Base-by-base conservation (phyloP, 208 protist genomes). In the Naegleria gruberi region DNA sequence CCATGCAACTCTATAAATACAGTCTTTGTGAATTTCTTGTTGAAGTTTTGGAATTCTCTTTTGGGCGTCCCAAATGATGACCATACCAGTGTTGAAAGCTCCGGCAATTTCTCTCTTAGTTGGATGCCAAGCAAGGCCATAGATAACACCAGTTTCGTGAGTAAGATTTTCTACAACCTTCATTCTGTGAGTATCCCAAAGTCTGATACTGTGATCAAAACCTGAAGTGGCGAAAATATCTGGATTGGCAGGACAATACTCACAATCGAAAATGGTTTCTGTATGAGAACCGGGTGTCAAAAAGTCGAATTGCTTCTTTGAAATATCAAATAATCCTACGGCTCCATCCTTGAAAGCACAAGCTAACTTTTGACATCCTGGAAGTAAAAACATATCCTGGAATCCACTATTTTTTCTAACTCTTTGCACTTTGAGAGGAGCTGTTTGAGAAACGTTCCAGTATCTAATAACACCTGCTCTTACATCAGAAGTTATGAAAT, bases 251-350 rank as follows among this genome's bases (percentile, higher is more conserved):
- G 94, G 92, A 4, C 95, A 92, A 84, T 97, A 92, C 40, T 89
- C 89, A 91, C 94, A 97, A 89, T 92, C 91, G 77, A 97, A 94
- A 51, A 95, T 93, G 8, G 92, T 95, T 89, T 98, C 96, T 0
- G 95, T 97, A 93, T 98, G 96, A 92, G 15, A 92, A 89, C 43
- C 91, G 89, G 45, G 94, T 92, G 83, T 95, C 89, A 87, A 94
- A 94, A 47, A 94, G 2, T 91, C 89, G 26, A 46, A 89, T 37
- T 57, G 4, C 34, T 89, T 87, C 6, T 65, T 82, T 30, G 86
- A 95, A 93, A 95, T 91, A 92, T 97, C 95, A 92, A 92, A 97
- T 23, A 97, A 95, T 40, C 92, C 93, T 42, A 97, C 94, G 26
- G 91, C 93, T 40, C 96, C 96, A 87, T 93, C 94, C 8, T 92